These are phyloP conservation scores for Exsudoporus frostii DNA, from an alignment of 768 basidiomycete species.

Conservation along the genomic window DNA sequence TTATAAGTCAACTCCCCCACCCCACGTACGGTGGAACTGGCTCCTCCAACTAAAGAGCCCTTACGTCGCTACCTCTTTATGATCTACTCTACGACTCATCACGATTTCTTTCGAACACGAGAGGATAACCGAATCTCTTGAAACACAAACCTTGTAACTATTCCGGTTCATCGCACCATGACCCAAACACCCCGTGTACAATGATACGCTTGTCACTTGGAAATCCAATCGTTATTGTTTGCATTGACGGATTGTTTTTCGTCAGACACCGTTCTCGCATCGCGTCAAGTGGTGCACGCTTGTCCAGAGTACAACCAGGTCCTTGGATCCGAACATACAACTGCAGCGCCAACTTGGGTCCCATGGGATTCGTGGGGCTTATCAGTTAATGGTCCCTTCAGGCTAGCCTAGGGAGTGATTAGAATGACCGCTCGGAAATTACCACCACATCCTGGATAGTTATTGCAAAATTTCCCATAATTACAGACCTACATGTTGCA, in stretches of 20 bases:
- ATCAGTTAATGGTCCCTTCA: background rate
- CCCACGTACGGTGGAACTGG: conserved; percentile 14
- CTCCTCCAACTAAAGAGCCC: background rate
- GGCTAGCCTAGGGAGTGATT: background rate
- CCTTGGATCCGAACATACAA: background rate
- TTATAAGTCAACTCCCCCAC: conserved; percentile 6
- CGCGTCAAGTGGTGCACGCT: background rate
- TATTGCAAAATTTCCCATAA: too few species aligned
- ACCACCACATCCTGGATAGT: too few species aligned
- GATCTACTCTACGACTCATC: background rate
- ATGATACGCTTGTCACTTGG: background rate
- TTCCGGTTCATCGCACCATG: background rate
- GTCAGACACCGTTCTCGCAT: background rate
- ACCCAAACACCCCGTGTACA: background rate
- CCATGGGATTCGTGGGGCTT: background rate
- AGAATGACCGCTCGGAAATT: background rate
- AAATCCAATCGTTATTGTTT: background rate
- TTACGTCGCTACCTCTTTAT: background rate
- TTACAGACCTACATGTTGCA: too few species aligned
- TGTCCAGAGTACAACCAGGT: background rate
- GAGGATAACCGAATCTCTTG: background rate
- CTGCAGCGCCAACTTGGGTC: background rate
- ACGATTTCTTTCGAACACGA: background rate
- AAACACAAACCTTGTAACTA: background rate
- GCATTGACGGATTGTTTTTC: background rate